Base-by-base conservation (phyloP, 2,329 filamentous ascomycete genomes). In the Sclerotinia trifoliorum region DNA sequence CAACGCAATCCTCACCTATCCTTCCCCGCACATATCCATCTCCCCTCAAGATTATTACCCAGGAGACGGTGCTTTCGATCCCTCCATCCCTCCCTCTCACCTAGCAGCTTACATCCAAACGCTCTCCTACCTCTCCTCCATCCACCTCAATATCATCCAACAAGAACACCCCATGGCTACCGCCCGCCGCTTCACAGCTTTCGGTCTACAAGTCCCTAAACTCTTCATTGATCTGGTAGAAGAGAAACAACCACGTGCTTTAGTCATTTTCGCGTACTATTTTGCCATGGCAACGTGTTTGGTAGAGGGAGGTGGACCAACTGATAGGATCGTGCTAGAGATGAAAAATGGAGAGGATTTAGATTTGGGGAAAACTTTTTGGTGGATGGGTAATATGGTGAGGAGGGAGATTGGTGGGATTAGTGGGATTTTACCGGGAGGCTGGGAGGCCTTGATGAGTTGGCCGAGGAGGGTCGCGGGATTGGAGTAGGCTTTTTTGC, bases 211-310 rank as follows among this genome's bases (percentile, higher is more conserved):
- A 6, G 67, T 65, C 13, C 70, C 69, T 21, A 69, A 71, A 19
- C 62, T 35, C 32, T 73, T 72, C 11, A 70, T 71, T 26, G 63
- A 68, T 42, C 55, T 70, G 5, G 68, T 73, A 10, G 65, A 70
- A n/a, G 68, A 61, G 57, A 44, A 54, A 46, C 58, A 69, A 8
- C 70, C 70, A 13, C 61, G 71, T n/a, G 71, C 71, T 6, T 54
- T 73, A 8, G 66, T 71, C 15, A 70, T 73, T 11, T 69, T 73
- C 46, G 74, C 77, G 2, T 75, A 78, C 63, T 78, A 74, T 73
- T 71, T 78, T 63, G 75, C 77, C 0, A 65, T 78, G 19, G 73
- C 76, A 8, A 67, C 51, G 24, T 62, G 39, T 54, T 55, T 67
- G 39, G 65, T 32, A 11, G 32, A 54, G 26, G 46, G 48, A 10